Percentiles rank a stretch among this genome's conserved stretches.
phyloP scores from a whole-genome alignment of 495 filamentous ascomycete species.

The Penicillium coffeae region DNA sequence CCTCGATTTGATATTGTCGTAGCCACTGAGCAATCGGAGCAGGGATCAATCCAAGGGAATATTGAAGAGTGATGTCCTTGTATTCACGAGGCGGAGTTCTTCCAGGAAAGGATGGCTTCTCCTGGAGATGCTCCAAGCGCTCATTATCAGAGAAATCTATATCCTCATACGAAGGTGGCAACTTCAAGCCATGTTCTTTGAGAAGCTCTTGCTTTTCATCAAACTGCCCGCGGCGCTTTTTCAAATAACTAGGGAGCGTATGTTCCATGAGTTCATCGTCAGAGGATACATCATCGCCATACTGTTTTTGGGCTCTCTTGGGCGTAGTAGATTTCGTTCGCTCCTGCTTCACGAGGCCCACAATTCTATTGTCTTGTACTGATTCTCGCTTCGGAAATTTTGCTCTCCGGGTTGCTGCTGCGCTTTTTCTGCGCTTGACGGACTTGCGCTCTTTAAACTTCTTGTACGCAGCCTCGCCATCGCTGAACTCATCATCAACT shows the following conservation, averaged over 20 bases:
- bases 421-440: conserved; percentile 49
- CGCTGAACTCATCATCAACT: conserved; percentile 40
- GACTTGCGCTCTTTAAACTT: conserved; percentile 58
- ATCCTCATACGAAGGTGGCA: conserved; percentile 78
- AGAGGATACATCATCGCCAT: conserved; percentile 42
- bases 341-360: conserved; percentile 26
- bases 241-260: conserved; percentile 55
- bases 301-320: conserved; percentile 25
- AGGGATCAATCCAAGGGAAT: conserved; percentile 80
- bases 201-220: conserved; percentile 53
- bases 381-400: conserved; percentile 31
- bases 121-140: conserved; percentile 53
- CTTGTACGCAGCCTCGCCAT: conserved; percentile 51
- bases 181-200: conserved; percentile 62
- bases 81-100: conserved; percentile 63
- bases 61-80: conserved; percentile 67
- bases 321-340: conserved; percentile 12
- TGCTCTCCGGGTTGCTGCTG: conserved; percentile 44
- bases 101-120: conserved; percentile 64
- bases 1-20: conserved; percentile 85
- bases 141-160: conserved; percentile 89
- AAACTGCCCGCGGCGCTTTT: conserved; percentile 48
- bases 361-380: conserved; percentile 17
- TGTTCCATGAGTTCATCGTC: conserved; percentile 58
- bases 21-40: conserved; percentile 91